phyloP scores from a whole-genome alignment of 148 eudicot species.

The Pharnaceum exiguum region DNA sequence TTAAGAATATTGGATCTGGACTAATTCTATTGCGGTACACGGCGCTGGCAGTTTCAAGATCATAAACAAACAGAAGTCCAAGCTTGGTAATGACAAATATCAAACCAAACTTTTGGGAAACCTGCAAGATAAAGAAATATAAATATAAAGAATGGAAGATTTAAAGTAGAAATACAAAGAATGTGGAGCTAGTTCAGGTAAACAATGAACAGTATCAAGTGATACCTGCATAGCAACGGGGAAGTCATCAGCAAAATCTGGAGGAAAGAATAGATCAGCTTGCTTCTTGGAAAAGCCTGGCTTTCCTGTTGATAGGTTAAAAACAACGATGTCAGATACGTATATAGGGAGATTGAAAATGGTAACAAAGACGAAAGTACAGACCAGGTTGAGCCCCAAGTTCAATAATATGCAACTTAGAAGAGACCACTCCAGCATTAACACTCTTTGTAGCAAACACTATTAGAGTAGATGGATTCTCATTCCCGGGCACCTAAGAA shows the following conservation, averaged over 20 bases:
- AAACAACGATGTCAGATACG: not conserved
- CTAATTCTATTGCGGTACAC: constrained; percentile 93
- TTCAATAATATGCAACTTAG: constrained; percentile 93
- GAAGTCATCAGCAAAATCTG: constrained; percentile 95
- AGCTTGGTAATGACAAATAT: constrained; percentile 93
- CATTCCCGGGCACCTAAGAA: constrained; percentile 77
- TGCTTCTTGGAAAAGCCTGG: constrained; percentile 86
- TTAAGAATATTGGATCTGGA: constrained; percentile 96
- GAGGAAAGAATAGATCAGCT: constrained; percentile 97
- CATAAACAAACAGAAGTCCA: constrained; percentile 94
- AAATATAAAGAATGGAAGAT: not conserved
- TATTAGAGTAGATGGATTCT: constrained; percentile 78
- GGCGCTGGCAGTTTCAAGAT: constrained; percentile 91
- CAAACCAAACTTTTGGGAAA: constrained; percentile 81
- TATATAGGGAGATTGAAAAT: too few species aligned
- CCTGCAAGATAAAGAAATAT: constrained; percentile 45
- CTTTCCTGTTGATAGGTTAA: constrained; percentile 56
- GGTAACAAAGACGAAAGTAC: not conserved
- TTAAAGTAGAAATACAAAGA: not conserved
- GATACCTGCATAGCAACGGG: constrained; percentile 97
- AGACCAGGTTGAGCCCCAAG: constrained; percentile 97
- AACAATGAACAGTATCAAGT: not conserved
- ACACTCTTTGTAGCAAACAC: constrained; percentile 83
- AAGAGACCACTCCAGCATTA: constrained; percentile 86
- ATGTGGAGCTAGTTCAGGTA: not conserved